Evolutionary conservation across 495 filamentous ascomycete species (phyloP).

Genomic region (Lasiosphaeria hispida): DNA sequence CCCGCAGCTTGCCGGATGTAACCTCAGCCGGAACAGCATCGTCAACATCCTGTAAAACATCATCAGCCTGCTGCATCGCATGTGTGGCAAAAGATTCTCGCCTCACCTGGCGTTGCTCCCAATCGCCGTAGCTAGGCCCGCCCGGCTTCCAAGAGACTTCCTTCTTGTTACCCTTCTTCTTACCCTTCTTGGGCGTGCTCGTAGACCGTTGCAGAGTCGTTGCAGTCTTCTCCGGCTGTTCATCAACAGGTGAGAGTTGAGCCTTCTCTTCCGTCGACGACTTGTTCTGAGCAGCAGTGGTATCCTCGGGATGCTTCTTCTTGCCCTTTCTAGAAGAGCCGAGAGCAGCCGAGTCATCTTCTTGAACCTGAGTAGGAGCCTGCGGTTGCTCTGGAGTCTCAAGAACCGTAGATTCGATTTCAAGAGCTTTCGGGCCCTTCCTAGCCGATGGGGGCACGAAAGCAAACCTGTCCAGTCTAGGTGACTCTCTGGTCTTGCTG

Average conservation of each 20-base stretch:
- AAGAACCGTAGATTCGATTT: neutral
- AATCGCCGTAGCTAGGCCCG: neutral
- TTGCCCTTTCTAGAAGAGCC: slow-evolving; percentile 30
- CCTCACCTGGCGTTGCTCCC: slow-evolving; percentile 2
- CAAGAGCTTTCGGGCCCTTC: neutral
- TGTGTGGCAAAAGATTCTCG: slow-evolving; percentile 3
- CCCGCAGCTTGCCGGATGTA: neutral
- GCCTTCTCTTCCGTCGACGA: neutral
- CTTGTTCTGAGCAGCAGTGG: neutral
- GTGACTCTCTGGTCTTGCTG: slow-evolving; percentile 3
- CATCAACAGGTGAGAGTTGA: neutral
- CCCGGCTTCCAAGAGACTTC: slow-evolving; percentile 20
- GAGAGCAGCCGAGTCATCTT: neutral
- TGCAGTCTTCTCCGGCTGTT: neutral
- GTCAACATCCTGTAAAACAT: neutral
- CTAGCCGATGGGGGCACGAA: slow-evolving; percentile 10
- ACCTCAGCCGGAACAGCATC: neutral
- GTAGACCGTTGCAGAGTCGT: slow-evolving; percentile 2
- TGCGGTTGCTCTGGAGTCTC: slow-evolving; percentile 9
- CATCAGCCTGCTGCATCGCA: slow-evolving; percentile 1
- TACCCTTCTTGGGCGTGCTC: slow-evolving; percentile 22
- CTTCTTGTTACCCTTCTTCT: slow-evolving; percentile 34
- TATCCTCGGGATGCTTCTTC: slow-evolving; percentile 10
- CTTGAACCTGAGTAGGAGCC: neutral
- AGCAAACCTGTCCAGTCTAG: slow-evolving; percentile 7